Evolutionary conservation across 2,329 filamentous ascomycete species (phyloP).

Genomic region (Epichloe brachyelytri): DNA sequence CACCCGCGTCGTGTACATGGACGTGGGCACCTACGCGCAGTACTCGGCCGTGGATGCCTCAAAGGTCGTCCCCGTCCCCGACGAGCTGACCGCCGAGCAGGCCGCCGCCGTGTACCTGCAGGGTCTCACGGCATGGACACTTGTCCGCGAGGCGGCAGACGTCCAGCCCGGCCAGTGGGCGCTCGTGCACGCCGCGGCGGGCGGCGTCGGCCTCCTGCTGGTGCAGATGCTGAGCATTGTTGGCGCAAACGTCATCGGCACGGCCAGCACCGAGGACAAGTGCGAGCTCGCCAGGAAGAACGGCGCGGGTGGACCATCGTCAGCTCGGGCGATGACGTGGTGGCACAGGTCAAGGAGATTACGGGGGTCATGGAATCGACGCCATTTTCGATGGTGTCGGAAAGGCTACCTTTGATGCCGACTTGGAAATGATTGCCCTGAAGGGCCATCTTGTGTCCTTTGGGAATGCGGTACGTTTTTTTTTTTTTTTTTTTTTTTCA

Average conservation of each 20-base stretch:
- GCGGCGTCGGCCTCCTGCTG: constrained; percentile 65
- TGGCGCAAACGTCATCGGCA: constrained; percentile 69
- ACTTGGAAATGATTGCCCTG: constrained; percentile 57
- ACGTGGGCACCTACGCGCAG: constrained; percentile 39
- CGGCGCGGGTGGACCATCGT: constrained; percentile 55
- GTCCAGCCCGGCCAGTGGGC: constrained; percentile 70
- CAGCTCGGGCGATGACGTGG: constrained; percentile 52
- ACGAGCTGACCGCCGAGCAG: constrained; percentile 43
- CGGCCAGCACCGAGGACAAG: constrained; percentile 63
- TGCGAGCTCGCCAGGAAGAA: constrained; percentile 52
- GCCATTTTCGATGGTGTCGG: constrained; percentile 82
- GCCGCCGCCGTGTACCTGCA: constrained; percentile 64
- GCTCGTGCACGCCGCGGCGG: constrained; percentile 74
- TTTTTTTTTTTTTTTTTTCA: no score
- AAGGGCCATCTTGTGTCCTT: constrained; percentile 72
- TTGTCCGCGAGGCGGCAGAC: constrained; percentile 64
- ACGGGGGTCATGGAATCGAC: constrained; percentile 60
- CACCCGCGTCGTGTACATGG: constrained; percentile 59
- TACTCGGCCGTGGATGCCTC: constrained; percentile 40
- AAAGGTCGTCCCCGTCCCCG: constrained; percentile 50
- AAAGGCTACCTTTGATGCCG: constrained; percentile 69
- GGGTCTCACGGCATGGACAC: constrained; percentile 68
- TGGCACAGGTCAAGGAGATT: constrained; percentile 48
- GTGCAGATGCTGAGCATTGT: constrained; percentile 60
- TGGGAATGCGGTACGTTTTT: constrained; percentile 55